Percentiles rank a stretch among this genome's conserved stretches.
phyloP scores from a whole-genome alignment of 2,329 filamentous ascomycete genomes.

The Paramyrothecium roridum region DNA sequence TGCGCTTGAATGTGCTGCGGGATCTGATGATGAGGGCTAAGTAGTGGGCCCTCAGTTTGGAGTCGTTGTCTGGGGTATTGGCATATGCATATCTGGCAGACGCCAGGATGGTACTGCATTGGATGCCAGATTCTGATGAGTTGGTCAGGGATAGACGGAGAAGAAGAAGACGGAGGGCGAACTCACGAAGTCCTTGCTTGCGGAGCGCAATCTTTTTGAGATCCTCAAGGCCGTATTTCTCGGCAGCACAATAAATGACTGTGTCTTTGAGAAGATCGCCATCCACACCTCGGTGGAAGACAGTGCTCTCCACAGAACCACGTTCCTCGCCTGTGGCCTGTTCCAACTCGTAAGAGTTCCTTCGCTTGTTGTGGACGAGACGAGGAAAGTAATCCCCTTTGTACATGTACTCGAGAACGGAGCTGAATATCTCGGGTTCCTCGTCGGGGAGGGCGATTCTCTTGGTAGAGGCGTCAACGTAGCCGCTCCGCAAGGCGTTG shows the following conservation, averaged over 20 bases:
- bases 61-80: constrained; percentile 85
- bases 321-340: constrained; percentile 45
- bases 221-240: constrained; percentile 79
- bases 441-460: constrained; percentile 80
- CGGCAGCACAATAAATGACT: constrained; percentile 84
- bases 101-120: constrained; percentile 78
- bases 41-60: constrained; percentile 87
- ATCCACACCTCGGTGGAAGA: constrained; percentile 64
- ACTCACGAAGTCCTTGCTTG: constrained; percentile 81
- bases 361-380: constrained; percentile 76
- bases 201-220: constrained; percentile 80
- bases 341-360: constrained; percentile 81
- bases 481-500: constrained; percentile 29
- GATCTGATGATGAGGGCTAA: constrained; percentile 88
- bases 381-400: constrained; percentile 91
- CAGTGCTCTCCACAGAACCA: constrained; percentile 56
- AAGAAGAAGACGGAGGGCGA: neutral
- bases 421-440: constrained; percentile 87
- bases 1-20: constrained; percentile 84
- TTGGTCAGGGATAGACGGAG: constrained; percentile 6
- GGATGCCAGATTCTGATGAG: constrained; percentile 65
- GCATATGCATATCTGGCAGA: constrained; percentile 89
- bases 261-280: constrained; percentile 81
- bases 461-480: constrained; percentile 44
- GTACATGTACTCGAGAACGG: constrained; percentile 86